Percentiles rank a stretch among this genome's conserved stretches.
Evolutionary conservation across 2,329 filamentous ascomycete species (phyloP).

Genomic region (Ophiostoma himal-ulmi): DNA sequence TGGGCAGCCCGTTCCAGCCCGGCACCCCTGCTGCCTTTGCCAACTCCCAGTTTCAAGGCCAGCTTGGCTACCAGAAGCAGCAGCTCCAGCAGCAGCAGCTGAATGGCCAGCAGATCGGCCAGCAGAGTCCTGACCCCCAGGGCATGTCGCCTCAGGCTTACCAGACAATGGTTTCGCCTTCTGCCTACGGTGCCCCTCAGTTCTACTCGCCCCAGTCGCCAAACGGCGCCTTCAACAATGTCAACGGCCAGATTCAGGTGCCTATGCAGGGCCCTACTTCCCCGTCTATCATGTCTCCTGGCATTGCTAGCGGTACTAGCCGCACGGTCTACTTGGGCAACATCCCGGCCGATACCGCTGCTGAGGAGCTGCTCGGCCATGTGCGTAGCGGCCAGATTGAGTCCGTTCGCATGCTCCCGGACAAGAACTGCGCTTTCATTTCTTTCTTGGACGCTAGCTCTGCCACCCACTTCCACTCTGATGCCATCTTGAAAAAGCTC

Average conservation of each 20-base stretch:
- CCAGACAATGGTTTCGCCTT: conserved; percentile 78
- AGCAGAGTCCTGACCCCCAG: conserved; percentile 67
- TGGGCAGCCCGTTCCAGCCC: conserved; percentile 94
- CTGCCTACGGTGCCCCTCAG: conserved; percentile 72
- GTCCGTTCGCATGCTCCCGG: conserved; percentile 90
- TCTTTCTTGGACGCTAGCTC: conserved; percentile 97
- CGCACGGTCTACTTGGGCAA: conserved; percentile 96
- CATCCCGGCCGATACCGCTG: conserved; percentile 94
- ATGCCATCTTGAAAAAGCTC: conserved; percentile 99
- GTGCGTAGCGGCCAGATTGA: conserved; percentile 97
- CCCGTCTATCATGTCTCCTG: conserved; percentile 69
- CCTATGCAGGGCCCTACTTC: conserved; percentile 59
- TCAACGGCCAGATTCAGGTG: conserved; percentile 55
- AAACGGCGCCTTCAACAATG: conserved; percentile 63
- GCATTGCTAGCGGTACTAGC: conserved; percentile 82
- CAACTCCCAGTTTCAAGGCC: conserved; percentile 84
- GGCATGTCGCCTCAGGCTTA: conserved; percentile 78
- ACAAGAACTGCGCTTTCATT: conserved; percentile 99
- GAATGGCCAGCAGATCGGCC: conserved; percentile 62
- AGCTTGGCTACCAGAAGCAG: conserved; percentile 67
- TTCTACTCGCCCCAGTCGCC: conserved; percentile 84
- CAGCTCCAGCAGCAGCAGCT: conserved; percentile 54
- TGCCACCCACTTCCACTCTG: conserved; percentile 97
- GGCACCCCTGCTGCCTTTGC: conserved; percentile 85
- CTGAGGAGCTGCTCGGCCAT: conserved; percentile 93